Conservation (phyloP, 768 basidiomycete species). For the Thelephora aurantiotincta region DNA sequence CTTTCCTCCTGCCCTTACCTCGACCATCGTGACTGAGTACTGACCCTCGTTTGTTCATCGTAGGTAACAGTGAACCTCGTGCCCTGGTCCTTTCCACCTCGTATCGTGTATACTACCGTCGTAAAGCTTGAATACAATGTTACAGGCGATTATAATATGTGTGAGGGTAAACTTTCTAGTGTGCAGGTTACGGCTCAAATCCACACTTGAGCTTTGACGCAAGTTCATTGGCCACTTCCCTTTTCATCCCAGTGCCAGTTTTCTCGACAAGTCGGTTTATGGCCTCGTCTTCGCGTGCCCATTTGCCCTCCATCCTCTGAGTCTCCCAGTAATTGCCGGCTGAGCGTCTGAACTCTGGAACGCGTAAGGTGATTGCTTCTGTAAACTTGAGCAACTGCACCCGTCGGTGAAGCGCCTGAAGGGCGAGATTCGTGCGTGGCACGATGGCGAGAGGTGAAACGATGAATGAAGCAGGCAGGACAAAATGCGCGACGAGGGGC, state of each 20-base stretch:
- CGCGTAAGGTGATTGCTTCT: conserved; percentile 42
- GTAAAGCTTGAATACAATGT: no score
- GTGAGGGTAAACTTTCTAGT: no score
- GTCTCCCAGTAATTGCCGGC: conserved; percentile 41
- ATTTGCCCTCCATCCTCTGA: conserved; percentile 37
- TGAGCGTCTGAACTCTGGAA: conserved; percentile 31
- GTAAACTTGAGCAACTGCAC: conserved; percentile 33
- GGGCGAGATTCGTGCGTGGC: background rate
- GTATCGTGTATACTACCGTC: no score
- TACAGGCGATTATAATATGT: no score
- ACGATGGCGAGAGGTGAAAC: conserved; percentile 15
- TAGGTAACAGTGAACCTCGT: no score
- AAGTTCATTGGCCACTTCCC: conserved; percentile 3
- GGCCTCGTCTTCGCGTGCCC: conserved; percentile 30
- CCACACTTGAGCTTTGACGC: background rate
- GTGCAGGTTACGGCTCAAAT: background rate
- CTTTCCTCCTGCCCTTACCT: background rate
- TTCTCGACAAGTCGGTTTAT: conserved; percentile 32
- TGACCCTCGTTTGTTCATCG: no score
- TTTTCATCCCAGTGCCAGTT: conserved; percentile 28
- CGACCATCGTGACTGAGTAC: no score
- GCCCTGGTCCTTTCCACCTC: no score
- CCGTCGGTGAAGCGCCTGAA: conserved; percentile 28
- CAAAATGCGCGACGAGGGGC: conserved; percentile 32
- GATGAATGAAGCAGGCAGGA: conserved; percentile 21